Base-by-base conservation (phyloP, 2,329 filamentous ascomycete species). In the Triangularia setosa region DNA sequence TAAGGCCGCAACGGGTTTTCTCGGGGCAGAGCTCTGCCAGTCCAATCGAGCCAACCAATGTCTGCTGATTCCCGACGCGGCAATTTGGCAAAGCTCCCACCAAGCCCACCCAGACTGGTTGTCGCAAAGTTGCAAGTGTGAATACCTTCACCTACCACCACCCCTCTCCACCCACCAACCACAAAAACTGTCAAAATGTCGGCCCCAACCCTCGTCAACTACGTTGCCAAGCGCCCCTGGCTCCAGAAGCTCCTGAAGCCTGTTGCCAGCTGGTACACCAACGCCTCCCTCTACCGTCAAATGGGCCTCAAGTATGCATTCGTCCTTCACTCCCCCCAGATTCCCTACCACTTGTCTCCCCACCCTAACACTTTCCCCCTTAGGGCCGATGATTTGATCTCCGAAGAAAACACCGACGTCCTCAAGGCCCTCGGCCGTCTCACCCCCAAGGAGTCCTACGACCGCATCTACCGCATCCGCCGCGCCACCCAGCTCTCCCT, bases 401-500 rank as follows among this genome's bases (percentile, higher is more conserved):
- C 91, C 77, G 95, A 99, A 81, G 95, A 99, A 83, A 90, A 86
- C 83, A 91, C 95, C 74, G 81, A 84, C 64, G 92, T 97, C 74
- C 90, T 95, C 79, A 86, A 89, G 73, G 95, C 95, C 69, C 86
- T 99, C 75, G 91, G 91, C 86, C 92, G 95, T 78, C 90, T 99
- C 68, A 87, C 91, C 64, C 86, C 92, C 74, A 92, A 96, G 84
- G 92, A 95, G 78, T 86, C 89, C 74, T 98, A 98, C 83, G 95
- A 99, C 83, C 94, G 95, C 78, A 88, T 98, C 78, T 99, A 93
- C 89, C 93, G 95, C 76, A 87, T 99, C 80, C 92, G 95, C 82
- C 89, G 95, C 81, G 94, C 95, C 74, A 89, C 96, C 81, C 95
- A 99, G 82, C 82, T 81, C 78, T 86, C 83, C 73, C 78, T 86